Evolutionary conservation across 208 protist species (phyloP).

Genomic region (Leishmania tropica): DNA sequence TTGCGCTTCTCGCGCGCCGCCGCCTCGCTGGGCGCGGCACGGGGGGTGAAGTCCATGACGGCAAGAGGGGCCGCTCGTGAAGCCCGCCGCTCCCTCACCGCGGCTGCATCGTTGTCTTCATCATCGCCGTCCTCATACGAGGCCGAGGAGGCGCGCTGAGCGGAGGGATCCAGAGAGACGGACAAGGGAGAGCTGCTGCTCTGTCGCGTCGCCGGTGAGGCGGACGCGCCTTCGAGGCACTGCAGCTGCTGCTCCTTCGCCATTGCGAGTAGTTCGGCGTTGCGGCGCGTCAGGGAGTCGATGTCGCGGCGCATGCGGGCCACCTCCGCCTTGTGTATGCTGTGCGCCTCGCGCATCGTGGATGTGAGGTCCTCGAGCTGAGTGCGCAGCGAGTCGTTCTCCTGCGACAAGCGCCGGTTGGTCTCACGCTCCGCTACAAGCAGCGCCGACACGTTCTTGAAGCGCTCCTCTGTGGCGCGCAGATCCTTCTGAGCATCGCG

Average conservation of each 20-base stretch:
- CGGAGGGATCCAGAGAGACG: constrained; percentile 7
- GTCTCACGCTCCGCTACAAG: constrained; percentile 75
- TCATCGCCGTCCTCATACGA: neutral
- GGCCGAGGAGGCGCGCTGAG: neutral
- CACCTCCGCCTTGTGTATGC: constrained; percentile 70
- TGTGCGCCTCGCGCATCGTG: constrained; percentile 71
- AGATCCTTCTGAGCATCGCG: constrained; percentile 65
- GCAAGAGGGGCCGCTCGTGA: constrained; percentile 8
- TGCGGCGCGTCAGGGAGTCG: constrained; percentile 83
- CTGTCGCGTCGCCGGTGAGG: neutral
- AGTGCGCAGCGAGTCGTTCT: constrained; percentile 78
- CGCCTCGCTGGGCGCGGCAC: constrained; percentile 27
- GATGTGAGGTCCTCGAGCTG: constrained; percentile 83
- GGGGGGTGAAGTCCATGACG: constrained; percentile 54
- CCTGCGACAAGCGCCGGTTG: constrained; percentile 63
- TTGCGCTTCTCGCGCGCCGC: constrained; percentile 37
- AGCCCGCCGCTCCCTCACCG: neutral
- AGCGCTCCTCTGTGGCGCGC: constrained; percentile 76
- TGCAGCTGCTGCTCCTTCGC: constrained; percentile 71
- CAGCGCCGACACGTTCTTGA: constrained; percentile 63
- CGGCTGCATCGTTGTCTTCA: neutral
- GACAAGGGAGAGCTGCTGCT: constrained; percentile 5
- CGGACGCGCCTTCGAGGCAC: constrained; percentile 28
- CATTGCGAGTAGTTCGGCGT: constrained; percentile 82
- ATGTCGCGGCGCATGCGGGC: constrained; percentile 77